Evolutionary conservation across 1,284 basidiomycete species (phyloP), one percentile per base, ranked within the genome.

Genomic region (Moesziomyces aphidis): DNA sequence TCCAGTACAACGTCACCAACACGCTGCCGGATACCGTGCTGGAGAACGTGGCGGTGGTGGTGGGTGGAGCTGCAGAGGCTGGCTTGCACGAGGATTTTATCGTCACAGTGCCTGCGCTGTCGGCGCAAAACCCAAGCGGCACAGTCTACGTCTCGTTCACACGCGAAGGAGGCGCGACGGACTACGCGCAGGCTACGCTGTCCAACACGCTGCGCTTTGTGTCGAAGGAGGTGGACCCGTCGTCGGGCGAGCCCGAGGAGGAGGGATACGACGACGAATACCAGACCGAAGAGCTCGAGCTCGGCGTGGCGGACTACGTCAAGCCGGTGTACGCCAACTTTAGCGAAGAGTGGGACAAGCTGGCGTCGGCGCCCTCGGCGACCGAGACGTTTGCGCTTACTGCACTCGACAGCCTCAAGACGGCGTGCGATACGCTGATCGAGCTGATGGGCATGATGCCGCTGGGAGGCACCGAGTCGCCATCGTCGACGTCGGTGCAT

Each of bases 231-330:
- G 90, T 99, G 19, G 97, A 99, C 85, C 97, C 97, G 17, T 88
- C 91, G 26, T 96, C 92, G n/a, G 95, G 95, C 55, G 92, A 95
- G 85, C 96, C 97, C 15, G 97, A 99, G 85, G 94, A 93, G 77
- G 95, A 98, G 74, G 97, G 97, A 8, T 99, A 99, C 86, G 93
- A 95, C 84, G 97, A 99, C 87, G 96, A 99, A 86, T 99, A 99
- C 86, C 93, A 95, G 85, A 88, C 97, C 46, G 96, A 98, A 86
- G 97, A 98, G 76, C 90, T 97, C 60, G 97, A 98, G 83, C 87
- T 99, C 51, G 91, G 91, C 61, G 94, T 93, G 5, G 91, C 91
- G 31, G 93, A 95, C 86, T 99, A 97, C 86, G 93, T 99, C 81
- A 88, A 94, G 51, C 95, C 95, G 19, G 94, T 89, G 73, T 98